phyloP scores from a whole-genome alignment of 139 green algal species.

The Bryopsis sp. region DNA sequence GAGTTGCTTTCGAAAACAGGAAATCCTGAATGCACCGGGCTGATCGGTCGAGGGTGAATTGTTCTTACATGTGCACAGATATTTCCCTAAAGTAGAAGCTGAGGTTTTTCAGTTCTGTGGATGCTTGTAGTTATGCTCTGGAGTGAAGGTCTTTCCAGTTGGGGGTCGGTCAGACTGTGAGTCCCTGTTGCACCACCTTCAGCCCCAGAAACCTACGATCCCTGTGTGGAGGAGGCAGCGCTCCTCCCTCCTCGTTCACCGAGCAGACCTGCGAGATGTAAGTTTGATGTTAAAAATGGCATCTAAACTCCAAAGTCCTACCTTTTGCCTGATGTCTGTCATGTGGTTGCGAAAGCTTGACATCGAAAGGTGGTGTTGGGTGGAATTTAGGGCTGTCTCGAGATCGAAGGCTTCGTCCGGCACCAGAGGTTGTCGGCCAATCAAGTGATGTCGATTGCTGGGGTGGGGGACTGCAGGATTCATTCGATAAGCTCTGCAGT shows the following conservation, averaged over 20 bases:
- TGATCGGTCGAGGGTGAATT: too few species aligned
- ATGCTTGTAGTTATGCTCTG: constrained; percentile 41
- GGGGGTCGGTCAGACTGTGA: constrained; percentile 42
- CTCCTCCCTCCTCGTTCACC: constrained; percentile 55
- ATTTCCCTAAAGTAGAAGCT: too few species aligned
- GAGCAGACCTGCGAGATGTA: constrained; percentile 29
- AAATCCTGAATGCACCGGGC: too few species aligned
- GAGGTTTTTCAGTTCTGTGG: too few species aligned
- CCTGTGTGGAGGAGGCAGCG: constrained; percentile 68
- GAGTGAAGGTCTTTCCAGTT: constrained; percentile 40
- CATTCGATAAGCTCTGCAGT: constrained; percentile 35
- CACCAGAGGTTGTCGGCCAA: constrained; percentile 53
- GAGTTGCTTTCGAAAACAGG: not conserved
- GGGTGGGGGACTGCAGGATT: constrained; percentile 71
- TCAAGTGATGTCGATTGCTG: constrained; percentile 64
- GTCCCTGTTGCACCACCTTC: constrained; percentile 59
- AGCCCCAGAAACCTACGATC: constrained; percentile 27
- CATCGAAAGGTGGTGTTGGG: not conserved
- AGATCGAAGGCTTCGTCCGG: constrained; percentile 59
- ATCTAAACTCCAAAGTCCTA: not conserved
- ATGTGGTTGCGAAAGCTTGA: not conserved
- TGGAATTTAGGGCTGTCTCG: constrained; percentile 27
- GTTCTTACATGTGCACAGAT: too few species aligned
- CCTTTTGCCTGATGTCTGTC: not conserved
- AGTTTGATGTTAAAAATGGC: not conserved